Base-by-base conservation (phyloP, 202 grass and related monocot species). In the Eragrostis tef region DNA sequence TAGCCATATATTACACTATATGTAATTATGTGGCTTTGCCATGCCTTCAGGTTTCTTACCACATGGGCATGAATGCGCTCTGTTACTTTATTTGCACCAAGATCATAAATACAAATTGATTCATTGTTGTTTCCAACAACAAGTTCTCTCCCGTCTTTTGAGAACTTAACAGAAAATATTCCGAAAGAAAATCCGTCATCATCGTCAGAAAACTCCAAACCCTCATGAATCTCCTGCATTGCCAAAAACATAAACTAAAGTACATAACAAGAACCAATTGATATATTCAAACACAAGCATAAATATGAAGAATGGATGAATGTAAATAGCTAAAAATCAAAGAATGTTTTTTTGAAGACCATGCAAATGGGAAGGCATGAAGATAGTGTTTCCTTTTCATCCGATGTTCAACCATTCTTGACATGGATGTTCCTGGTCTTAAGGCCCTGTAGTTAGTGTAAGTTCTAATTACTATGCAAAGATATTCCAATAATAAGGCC, bases 101-200 rank as follows among this genome's bases (percentile, higher is more conserved):
- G 75, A 83, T 94, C 91, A 66, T 94, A 90, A 58, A 90, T 73
- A 88, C 89, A 94, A 84, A 94, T 90, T 21, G 83, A 90, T 21
- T 79, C 50, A 48, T 88, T 76, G 65, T 86, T 90, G 59, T 78
- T 90, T 74, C 91, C 91, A 66, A 89, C 83, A 63, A 87, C 79
- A 72, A 93, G 57, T 78, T 93, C 88, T 71, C 71, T 62, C 27
- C 88, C 91, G 71, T 93, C 86, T 56, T 45, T 83, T 78, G 91
- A 93, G 67, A 90, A 93, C 39, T 90, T 88, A 36, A 93, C 70
- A 58, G 88, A 93, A 31, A 90, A 93, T 86, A 90, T 90, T 78
- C 75, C 79, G 45, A 90, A 88, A 21, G 77, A 62, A 31, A 60
- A 77, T 67, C 64, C 87, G 2, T 85, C 78, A 19, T 83, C 84